Conservation (phyloP, 768 basidiomycete genomes). For the Xerocomellus chrysenteron region DNA sequence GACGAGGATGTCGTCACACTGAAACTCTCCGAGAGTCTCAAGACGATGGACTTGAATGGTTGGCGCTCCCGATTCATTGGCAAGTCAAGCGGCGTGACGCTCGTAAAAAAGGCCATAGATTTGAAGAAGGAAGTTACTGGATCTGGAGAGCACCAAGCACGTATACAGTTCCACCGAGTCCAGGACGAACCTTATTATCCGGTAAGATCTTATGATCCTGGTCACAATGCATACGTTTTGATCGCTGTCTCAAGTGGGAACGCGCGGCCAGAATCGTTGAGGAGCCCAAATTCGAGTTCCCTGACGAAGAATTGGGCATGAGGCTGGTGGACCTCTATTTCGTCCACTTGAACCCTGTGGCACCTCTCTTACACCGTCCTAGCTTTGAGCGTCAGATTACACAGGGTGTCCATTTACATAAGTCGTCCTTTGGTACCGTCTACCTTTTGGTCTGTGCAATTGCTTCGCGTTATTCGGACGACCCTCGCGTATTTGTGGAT, state of each 20-base stretch:
- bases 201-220: conserved; percentile 21
- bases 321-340: conserved; percentile 68
- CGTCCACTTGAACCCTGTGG: conserved; percentile 47
- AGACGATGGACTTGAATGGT: conserved; percentile 15
- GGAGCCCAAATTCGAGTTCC: conserved; percentile 43
- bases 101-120: conserved; percentile 50
- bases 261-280: conserved; percentile 16
- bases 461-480: conserved; percentile 54
- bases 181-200: conserved; percentile 10
- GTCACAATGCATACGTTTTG: not conserved
- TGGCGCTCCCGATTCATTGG: conserved; percentile 34
- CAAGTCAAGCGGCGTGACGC: conserved; percentile 42
- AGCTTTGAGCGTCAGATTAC: conserved; percentile 55
- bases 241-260: conserved; percentile 27
- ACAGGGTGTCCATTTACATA: conserved; percentile 48
- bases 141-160: conserved; percentile 19
- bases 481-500: conserved; percentile 52
- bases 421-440: conserved; percentile 54
- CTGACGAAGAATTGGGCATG: conserved; percentile 48
- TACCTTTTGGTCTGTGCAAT: conserved; percentile 73
- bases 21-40: conserved; percentile 25
- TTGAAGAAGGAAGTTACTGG: conserved; percentile 58
- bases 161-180: not conserved
- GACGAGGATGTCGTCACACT: conserved; percentile 27
- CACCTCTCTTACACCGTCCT: conserved; percentile 72